Evolutionary conservation across 2,329 filamentous ascomycete species (phyloP).

Genomic region (Cadophora gregata): DNA sequence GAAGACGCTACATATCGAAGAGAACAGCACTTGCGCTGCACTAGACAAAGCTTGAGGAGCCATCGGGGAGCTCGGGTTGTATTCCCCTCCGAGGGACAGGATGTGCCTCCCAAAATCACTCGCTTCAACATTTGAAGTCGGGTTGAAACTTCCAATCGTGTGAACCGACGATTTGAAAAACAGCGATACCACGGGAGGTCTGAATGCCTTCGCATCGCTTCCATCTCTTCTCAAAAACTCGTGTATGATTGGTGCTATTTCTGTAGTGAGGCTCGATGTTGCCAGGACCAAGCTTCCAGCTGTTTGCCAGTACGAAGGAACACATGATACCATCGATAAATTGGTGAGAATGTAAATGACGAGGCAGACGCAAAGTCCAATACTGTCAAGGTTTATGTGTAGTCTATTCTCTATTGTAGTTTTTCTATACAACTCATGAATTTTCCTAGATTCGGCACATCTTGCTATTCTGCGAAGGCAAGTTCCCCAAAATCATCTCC

Average conservation of each 20-base stretch:
- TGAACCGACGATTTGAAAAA: background rate
- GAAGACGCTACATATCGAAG: conserved; percentile 4
- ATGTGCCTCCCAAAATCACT: conserved; percentile 5
- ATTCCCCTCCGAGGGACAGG: background rate
- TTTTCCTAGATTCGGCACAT: conserved; percentile 20
- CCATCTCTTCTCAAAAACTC: background rate
- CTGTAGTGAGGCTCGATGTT: background rate
- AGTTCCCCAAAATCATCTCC: conserved; percentile 25
- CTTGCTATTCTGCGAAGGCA: conserved; percentile 33
- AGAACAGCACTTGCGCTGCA: background rate
- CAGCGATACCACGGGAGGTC: background rate
- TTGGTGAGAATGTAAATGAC: background rate
- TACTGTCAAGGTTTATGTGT: background rate
- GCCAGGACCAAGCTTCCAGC: background rate
- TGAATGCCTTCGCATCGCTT: background rate
- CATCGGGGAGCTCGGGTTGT: conserved; percentile 2
- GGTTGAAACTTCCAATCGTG: conserved; percentile 3
- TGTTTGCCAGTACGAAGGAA: conserved; percentile 6
- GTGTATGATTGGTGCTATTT: background rate
- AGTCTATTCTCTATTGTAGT: background rate
- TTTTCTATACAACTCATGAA: background rate
- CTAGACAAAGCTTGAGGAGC: background rate
- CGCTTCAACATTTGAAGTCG: background rate
- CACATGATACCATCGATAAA: background rate
- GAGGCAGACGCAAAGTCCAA: background rate